Evolutionary conservation across 1,284 basidiomycete species (phyloP), one percentile per base, ranked within the genome.

Genomic region (Naganishia cerealis): DNA sequence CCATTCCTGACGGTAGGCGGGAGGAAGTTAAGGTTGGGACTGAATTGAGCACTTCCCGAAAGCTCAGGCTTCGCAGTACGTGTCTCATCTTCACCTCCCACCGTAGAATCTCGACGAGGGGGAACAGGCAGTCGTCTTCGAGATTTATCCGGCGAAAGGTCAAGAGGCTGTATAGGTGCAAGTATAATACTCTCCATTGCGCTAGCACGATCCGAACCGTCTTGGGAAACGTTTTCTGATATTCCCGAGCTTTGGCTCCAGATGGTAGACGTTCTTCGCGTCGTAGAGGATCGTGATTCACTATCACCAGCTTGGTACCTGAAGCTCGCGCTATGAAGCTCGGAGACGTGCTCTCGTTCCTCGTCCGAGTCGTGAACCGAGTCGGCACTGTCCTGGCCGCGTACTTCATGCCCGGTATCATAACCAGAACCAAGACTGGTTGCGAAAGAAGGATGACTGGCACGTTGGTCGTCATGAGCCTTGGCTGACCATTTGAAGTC

Each of bases 211-310:
- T 33, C 48, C 9, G 15, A 16, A 4, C 16, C 10, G 26, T 13
- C 58, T 18, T 10, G 6, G 8, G 24, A 24, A 18, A n/a, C 16
- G 13, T 16, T 16, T 50, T 43, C 29, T 18, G 43, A n/a, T 3
- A 8, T 36, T 4, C 39, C 38, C 26, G 58, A 61, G 43, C 42
- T 16, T 16, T 9, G 18, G 36, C 58, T 61, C 58, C 58, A 61
- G 29, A 48, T 21, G 7, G 58, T n/a, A 12, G 42, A 48, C 43
- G n/a, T n/a, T n/a, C 46, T 61, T 46, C 57, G 42, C 24, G 5
- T 46, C 24, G 5, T 46, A 7, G 7, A 15, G 13, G 16, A 7
- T n/a, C n/a, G 9, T 15, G 43, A 46, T 15, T 16, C 18, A 7
- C n/a, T 15, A 15, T 7, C 43, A n/a, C 7, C 7, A 15, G 7